These are phyloP conservation scores for Gossypium ekmanianum DNA, from an alignment of 345 rosid species.

Conservation along the genomic window DNA sequence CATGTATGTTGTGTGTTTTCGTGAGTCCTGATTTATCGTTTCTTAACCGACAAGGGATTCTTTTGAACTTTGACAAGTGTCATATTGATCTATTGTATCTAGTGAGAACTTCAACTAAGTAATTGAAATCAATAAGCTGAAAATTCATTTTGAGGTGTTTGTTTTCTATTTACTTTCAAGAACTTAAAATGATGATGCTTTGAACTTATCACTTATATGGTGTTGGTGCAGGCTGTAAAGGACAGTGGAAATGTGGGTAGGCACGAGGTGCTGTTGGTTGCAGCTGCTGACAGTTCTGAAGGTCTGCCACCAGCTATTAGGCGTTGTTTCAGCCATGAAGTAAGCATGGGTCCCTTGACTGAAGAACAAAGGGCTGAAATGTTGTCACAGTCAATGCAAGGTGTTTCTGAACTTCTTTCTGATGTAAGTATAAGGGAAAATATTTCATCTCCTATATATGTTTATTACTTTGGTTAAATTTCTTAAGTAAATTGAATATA, in stretches of 20 bases:
- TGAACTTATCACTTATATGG: slow-evolving; percentile 15
- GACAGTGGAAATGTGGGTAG: slow-evolving; percentile 32
- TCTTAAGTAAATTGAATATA: neutral
- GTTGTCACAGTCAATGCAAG: slow-evolving; percentile 58
- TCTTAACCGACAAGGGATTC: neutral
- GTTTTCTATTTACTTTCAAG: neutral
- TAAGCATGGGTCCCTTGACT: slow-evolving; percentile 7
- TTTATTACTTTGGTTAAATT: neutral
- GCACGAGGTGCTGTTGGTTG: slow-evolving; percentile 72
- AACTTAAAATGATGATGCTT: neutral
- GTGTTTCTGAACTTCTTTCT: slow-evolving; percentile 56
- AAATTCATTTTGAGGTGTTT: neutral
- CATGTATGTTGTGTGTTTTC: neutral
- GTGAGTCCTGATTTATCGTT: neutral
- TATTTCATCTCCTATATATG: slow-evolving; percentile 8
- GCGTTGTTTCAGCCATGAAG: slow-evolving; percentile 86
- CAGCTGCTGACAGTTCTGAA: slow-evolving; percentile 79
- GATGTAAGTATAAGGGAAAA: slow-evolving; percentile 44
- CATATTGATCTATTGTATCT: neutral
- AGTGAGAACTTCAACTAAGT: neutral
- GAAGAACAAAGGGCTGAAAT: slow-evolving; percentile 8
- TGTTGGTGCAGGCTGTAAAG: slow-evolving; percentile 36
- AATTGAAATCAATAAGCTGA: neutral
- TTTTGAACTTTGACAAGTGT: neutral
- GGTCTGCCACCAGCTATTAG: slow-evolving; percentile 79